A percentile compares a stretch with the other conserved stretches of the same genome.
Evolutionary conservation across 2,329 filamentous ascomycete genomes (phyloP).

Genomic region (Rutstroemia sp.): DNA sequence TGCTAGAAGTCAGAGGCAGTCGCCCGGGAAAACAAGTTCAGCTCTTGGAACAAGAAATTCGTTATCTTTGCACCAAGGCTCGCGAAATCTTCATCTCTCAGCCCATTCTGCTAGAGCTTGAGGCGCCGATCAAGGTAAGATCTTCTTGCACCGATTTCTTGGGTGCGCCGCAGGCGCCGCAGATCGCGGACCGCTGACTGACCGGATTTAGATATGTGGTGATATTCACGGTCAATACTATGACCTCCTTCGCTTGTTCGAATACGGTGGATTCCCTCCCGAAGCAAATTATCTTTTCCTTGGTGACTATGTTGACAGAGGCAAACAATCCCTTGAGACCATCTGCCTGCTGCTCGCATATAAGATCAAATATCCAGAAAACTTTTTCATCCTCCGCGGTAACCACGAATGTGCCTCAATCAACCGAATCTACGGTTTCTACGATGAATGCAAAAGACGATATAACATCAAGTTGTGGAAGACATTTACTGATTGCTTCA

Average conservation of each 20-base stretch:
- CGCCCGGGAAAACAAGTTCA: constrained; percentile 98
- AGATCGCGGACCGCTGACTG: constrained; percentile 9
- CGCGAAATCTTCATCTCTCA: constrained; percentile 99
- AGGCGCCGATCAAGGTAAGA: constrained; percentile 94
- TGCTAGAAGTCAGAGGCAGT: constrained; percentile 95
- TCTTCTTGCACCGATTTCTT: neutral
- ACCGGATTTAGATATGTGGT: constrained; percentile 73
- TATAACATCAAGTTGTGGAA: constrained; percentile 99
- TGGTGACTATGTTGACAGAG: constrained; percentile 96
- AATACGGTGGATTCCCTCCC: constrained; percentile 96
- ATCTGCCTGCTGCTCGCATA: constrained; percentile 95
- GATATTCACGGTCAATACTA: constrained; percentile 99
- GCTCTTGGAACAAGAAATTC: constrained; percentile 91
- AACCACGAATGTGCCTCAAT: constrained; percentile 99
- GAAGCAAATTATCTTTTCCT: constrained; percentile 99
- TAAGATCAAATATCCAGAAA: constrained; percentile 99
- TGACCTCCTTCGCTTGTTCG: constrained; percentile 92
- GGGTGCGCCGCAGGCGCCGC: neutral
- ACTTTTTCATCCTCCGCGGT: constrained; percentile 97
- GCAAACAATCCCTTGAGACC: constrained; percentile 98
- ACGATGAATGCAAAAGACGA: constrained; percentile 98
- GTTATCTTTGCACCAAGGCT: constrained; percentile 95
- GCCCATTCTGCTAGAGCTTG: constrained; percentile 93
- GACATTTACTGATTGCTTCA: constrained; percentile 99
- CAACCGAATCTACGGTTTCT: constrained; percentile 99